These are phyloP conservation scores for Echium plantagineum DNA, from an alignment of 257 asterid species.

Conservation along the genomic window DNA sequence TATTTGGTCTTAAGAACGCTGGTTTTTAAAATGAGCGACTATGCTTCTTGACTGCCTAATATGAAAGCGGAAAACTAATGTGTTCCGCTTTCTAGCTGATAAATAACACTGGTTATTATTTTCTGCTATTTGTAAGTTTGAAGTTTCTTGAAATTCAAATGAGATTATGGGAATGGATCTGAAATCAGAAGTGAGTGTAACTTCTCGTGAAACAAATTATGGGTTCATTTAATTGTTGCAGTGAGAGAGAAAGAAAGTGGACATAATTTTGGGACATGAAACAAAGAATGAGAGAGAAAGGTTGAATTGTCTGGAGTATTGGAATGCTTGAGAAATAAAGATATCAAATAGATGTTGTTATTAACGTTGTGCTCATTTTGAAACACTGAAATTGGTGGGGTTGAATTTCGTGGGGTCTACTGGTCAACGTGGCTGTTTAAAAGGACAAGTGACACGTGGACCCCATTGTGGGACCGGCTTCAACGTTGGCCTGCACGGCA, in stretches of 20 bases:
- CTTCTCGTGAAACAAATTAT: not conserved
- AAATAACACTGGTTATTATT: too few species aligned
- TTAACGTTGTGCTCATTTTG: not conserved
- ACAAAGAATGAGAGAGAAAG: not conserved
- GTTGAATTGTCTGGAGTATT: slow-evolving; percentile 21
- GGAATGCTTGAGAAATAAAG: slow-evolving; percentile 2
- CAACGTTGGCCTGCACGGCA: not conserved
- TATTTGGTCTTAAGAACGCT: too few species aligned
- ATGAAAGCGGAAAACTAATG: too few species aligned
- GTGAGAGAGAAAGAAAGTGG: slow-evolving; percentile 2
- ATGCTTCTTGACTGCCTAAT: too few species aligned
- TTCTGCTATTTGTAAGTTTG: too few species aligned
- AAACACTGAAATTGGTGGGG: not conserved
- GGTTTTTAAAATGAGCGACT: too few species aligned
- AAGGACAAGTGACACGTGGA: not conserved
- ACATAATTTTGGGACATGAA: not conserved
- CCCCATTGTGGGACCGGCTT: not conserved
- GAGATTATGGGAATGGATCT: not conserved
- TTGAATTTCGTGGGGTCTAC: too few species aligned
- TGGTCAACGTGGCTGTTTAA: not conserved
- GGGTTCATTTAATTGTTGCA: slow-evolving; percentile 29
- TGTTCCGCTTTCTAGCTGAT: too few species aligned
- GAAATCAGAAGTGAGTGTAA: not conserved
- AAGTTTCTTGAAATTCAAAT: not conserved
- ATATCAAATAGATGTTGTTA: slow-evolving; percentile 5